Conservation (phyloP, 164 flowering plant genomes). For the Chimonanthus salicifolius region DNA sequence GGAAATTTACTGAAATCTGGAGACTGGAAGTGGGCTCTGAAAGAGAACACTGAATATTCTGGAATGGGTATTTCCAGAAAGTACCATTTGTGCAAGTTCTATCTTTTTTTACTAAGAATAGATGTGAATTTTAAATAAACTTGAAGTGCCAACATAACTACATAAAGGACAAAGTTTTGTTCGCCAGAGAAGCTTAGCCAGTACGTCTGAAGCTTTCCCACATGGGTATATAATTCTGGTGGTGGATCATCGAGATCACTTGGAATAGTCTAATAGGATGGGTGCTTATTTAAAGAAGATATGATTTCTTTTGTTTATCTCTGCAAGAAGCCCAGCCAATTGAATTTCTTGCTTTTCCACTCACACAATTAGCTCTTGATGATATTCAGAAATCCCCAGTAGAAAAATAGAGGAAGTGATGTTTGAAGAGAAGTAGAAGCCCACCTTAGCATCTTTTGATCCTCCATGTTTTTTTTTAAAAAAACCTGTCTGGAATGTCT, state of each 20-base stretch:
- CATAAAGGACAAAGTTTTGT: not conserved
- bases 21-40: not conserved
- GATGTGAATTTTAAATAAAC: not conserved
- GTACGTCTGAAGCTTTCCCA: too few relatives aligned
- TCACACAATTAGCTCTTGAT: too few relatives aligned
- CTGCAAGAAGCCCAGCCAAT: not conserved
- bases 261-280: too few relatives aligned
- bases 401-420: constrained; percentile 5
- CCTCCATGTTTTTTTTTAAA: constrained; percentile 13
- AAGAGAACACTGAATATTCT: not conserved
- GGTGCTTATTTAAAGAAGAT: too few relatives aligned
- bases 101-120: constrained; percentile 4
- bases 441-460: constrained; percentile 12
- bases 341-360: not conserved
- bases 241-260: too few relatives aligned
- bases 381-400: not conserved
- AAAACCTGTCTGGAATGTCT: constrained; percentile 48
- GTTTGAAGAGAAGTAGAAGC: constrained; percentile 9
- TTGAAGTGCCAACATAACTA: not conserved
- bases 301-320: too few relatives aligned
- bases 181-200: too few relatives aligned
- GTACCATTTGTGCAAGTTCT: constrained; percentile 1
- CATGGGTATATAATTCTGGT: too few relatives aligned
- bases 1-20: not conserved
- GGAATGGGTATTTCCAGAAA: not conserved